Percentiles rank a stretch among this genome's conserved stretches.
Evolutionary conservation across 106 monocot genomes (phyloP).

Genomic region (Narthecium ossifragum): DNA sequence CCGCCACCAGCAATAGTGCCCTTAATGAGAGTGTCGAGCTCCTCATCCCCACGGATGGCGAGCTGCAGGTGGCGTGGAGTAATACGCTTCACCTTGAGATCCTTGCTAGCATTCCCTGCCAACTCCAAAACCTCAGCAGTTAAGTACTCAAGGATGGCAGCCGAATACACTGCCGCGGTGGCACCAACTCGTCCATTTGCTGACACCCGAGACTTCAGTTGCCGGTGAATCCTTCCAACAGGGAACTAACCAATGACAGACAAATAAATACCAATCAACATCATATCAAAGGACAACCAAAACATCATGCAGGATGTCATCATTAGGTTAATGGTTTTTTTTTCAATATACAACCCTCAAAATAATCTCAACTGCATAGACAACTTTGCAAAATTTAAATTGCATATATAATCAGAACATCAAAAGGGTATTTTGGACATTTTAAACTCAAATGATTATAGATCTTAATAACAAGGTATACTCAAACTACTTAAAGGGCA

Average conservation of each 20-base stretch:
- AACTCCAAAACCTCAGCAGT: slow-evolving; percentile 24
- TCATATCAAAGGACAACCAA: too few relatives aligned
- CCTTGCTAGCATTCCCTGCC: slow-evolving; percentile 30
- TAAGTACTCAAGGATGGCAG: slow-evolving; percentile 13
- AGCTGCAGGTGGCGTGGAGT: slow-evolving; percentile 28
- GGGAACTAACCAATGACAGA: slow-evolving; percentile 19
- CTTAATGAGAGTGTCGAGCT: slow-evolving; percentile 27
- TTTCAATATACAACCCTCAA: too few relatives aligned
- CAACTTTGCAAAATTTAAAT: too few relatives aligned
- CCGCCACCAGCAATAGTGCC: slow-evolving; percentile 32
- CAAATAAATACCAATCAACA: too few relatives aligned
- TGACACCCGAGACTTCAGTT: slow-evolving; percentile 15
- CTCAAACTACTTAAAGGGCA: too few relatives aligned
- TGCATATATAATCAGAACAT: too few relatives aligned
- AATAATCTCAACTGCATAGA: too few relatives aligned
- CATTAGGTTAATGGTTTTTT: too few relatives aligned
- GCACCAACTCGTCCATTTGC: slow-evolving; percentile 26
- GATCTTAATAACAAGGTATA: too few relatives aligned
- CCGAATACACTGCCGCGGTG: slow-evolving; percentile 25
- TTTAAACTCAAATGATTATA: too few relatives aligned
- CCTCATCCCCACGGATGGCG: slow-evolving; percentile 26
- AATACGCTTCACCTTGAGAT: slow-evolving; percentile 28
- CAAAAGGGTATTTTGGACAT: too few relatives aligned
- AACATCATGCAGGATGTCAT: too few relatives aligned
- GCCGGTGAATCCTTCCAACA: slow-evolving; percentile 20